Conservation (phyloP, 1,139 yeast species). For the Zygoascus sp. region DNA sequence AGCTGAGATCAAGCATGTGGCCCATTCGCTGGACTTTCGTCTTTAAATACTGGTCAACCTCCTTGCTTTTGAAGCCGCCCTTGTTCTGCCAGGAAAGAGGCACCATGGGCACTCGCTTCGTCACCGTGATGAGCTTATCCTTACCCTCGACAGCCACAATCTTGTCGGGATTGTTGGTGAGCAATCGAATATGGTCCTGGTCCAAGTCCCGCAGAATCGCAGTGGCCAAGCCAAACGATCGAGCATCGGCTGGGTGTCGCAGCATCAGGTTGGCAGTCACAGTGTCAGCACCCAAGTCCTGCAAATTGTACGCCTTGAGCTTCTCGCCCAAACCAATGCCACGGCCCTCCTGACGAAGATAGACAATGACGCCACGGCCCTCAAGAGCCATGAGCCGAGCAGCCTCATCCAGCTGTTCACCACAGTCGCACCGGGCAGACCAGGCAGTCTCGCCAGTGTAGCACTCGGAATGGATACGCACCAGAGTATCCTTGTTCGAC, state of each 20-base stretch:
- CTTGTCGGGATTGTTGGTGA: conserved; percentile 96
- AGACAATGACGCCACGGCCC: conserved; percentile 93
- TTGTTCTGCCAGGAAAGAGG: conserved; percentile 84
- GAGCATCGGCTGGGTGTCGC: conserved; percentile 95
- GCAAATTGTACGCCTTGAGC: conserved; percentile 92
- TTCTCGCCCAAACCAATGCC: conserved; percentile 98
- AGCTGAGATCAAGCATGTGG: conserved; percentile 55
- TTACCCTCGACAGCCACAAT: conserved; percentile 90
- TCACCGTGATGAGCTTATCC: conserved; percentile 62
- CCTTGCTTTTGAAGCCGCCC: conserved; percentile 73
- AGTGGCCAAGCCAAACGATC: conserved; percentile 89
- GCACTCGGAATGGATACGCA: conserved; percentile 93
- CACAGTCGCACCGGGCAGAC: conserved; percentile 98
- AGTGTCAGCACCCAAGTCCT: conserved; percentile 97
- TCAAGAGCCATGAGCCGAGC: conserved; percentile 83
- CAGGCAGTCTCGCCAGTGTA: conserved; percentile 99
- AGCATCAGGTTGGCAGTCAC: conserved; percentile 91
- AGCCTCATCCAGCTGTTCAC: conserved; percentile 98
- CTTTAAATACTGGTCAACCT: conserved; percentile 86
- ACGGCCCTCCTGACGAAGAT: conserved; percentile 95
- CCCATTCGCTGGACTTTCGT: conserved; percentile 98
- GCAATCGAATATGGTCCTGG: conserved; percentile 60
- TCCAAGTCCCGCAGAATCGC: conserved; percentile 86
- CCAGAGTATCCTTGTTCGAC: conserved; percentile 43
- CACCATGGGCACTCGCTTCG: conserved; percentile 91